A percentile compares a stretch with the other conserved stretches of the same genome.
phyloP scores from a whole-genome alignment of 2,329 filamentous ascomycete species.

The Cladosporium halotolerans region DNA sequence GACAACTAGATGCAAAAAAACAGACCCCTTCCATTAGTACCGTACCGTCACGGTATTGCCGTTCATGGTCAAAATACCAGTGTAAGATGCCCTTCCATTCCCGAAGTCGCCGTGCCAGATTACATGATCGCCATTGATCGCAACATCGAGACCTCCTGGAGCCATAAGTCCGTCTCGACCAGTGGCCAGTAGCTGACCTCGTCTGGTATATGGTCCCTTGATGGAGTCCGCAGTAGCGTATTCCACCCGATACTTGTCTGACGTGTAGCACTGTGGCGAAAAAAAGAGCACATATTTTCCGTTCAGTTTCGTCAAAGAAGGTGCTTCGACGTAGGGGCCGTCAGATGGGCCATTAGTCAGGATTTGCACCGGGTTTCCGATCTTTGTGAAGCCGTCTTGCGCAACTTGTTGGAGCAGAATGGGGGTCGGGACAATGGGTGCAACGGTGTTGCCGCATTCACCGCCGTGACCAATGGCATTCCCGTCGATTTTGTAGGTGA shows the following conservation, averaged over 20 bases:
- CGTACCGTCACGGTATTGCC: constrained; percentile 13
- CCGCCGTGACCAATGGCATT: constrained; percentile 25
- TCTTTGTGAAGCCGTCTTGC: constrained; percentile 21
- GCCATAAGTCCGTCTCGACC: constrained; percentile 21
- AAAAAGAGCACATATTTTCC: constrained; percentile 29
- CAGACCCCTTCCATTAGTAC: background rate
- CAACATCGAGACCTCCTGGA: constrained; percentile 27
- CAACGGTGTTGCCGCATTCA: constrained; percentile 21
- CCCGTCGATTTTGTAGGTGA: constrained; percentile 28
- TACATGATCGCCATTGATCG: constrained; percentile 25
- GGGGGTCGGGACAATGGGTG: constrained; percentile 20
- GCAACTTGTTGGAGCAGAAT: constrained; percentile 26
- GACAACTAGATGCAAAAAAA: background rate
- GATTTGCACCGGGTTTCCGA: constrained; percentile 20
- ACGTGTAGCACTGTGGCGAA: constrained; percentile 25
- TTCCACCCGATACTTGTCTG: constrained; percentile 23
- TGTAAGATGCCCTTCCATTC: constrained; percentile 18
- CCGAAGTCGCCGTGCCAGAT: constrained; percentile 26
- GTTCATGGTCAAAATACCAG: constrained; percentile 12
- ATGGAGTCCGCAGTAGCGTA: constrained; percentile 24
- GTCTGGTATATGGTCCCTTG: constrained; percentile 23
- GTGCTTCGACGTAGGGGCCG: constrained; percentile 30
- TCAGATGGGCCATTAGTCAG: constrained; percentile 23
- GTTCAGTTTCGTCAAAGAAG: constrained; percentile 20
- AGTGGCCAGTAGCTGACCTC: constrained; percentile 21